These are phyloP conservation scores for Diaporthe eres DNA, from an alignment of 2,329 filamentous ascomycete genomes.

Conservation along the genomic window DNA sequence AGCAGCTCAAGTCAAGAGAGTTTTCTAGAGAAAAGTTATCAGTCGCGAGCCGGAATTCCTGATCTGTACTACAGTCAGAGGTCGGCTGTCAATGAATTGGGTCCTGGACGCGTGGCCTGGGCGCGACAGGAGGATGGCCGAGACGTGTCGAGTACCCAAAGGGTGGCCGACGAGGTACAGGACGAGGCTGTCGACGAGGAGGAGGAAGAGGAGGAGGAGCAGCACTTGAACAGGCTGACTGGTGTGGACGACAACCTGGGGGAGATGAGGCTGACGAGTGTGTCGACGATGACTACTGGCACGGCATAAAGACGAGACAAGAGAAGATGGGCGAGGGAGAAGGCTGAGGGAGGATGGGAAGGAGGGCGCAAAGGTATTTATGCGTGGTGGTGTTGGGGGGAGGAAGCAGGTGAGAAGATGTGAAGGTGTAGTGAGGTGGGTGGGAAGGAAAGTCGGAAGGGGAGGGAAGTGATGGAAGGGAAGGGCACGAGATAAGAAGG, in stretches of 20 bases:
- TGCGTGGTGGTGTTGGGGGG: slow-evolving; percentile 36
- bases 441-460: slow-evolving; percentile 49
- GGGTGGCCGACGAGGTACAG: slow-evolving; percentile 5
- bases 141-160: slow-evolving; percentile 16
- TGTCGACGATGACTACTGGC: slow-evolving; percentile 33
- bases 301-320: slow-evolving; percentile 16
- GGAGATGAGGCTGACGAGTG: slow-evolving; percentile 38
- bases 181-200: slow-evolving; percentile 31
- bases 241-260: slow-evolving; percentile 37
- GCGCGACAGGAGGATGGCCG: slow-evolving; percentile 42
- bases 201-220: background rate
- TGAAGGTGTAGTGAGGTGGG: slow-evolving; percentile 46
- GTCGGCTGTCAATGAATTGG: slow-evolving; percentile 34
- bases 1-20: slow-evolving; percentile 44
- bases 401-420: slow-evolving; percentile 38
- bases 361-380: slow-evolving; percentile 42
- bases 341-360: slow-evolving; percentile 38
- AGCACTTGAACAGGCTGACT: slow-evolving; percentile 10
- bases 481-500: slow-evolving; percentile 45
- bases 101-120: slow-evolving; percentile 30
- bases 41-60: slow-evolving; percentile 38
- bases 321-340: slow-evolving; percentile 37
- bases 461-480: slow-evolving; percentile 46
- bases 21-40: slow-evolving; percentile 47
- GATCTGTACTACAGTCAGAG: slow-evolving; percentile 37